Percentiles rank a stretch among this genome's conserved stretches.
Evolutionary conservation across 2,329 filamentous ascomycete genomes (phyloP).

Genomic region (Claviceps sp.): DNA sequence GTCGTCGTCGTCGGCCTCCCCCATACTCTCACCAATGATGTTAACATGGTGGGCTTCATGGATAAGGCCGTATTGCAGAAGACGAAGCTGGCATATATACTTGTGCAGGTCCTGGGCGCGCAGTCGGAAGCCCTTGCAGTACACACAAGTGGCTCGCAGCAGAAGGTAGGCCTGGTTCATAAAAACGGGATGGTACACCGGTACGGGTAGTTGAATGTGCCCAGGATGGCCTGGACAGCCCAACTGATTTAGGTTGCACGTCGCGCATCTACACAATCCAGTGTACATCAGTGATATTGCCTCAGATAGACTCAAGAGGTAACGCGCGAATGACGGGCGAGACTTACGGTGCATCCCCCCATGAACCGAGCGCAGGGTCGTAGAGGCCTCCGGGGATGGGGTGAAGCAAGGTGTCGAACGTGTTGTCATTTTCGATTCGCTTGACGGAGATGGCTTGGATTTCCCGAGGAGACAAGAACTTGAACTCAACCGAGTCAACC

Average conservation of each 20-base stretch:
- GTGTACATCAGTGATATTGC: no score
- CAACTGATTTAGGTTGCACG: slow-evolving; percentile 72
- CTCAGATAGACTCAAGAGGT: no score
- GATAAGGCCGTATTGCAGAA: slow-evolving; percentile 74
- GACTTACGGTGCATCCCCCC: slow-evolving; percentile 64
- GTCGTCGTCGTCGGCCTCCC: slow-evolving; percentile 26
- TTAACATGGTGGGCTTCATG: slow-evolving; percentile 51
- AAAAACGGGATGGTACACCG: slow-evolving; percentile 93
- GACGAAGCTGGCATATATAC: slow-evolving; percentile 69
- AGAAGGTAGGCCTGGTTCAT: slow-evolving; percentile 83
- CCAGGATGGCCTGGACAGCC: slow-evolving; percentile 86
- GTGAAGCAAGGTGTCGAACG: slow-evolving; percentile 86
- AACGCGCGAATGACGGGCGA: not conserved
- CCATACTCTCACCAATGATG: slow-evolving; percentile 28
- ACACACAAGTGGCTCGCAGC: slow-evolving; percentile 75
- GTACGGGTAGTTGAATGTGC: slow-evolving; percentile 86
- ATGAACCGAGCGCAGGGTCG: slow-evolving; percentile 81
- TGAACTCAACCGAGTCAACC: slow-evolving; percentile 81
- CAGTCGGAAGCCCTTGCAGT: slow-evolving; percentile 79
- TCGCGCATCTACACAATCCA: slow-evolving; percentile 55
- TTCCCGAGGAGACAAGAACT: slow-evolving; percentile 67
- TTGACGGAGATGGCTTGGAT: slow-evolving; percentile 85
- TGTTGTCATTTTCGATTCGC: slow-evolving; percentile 81
- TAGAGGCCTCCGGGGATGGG: slow-evolving; percentile 85
- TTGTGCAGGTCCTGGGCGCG: slow-evolving; percentile 63